Evolutionary conservation across 306 rosid species (phyloP).

Genomic region (Delonix regia): DNA sequence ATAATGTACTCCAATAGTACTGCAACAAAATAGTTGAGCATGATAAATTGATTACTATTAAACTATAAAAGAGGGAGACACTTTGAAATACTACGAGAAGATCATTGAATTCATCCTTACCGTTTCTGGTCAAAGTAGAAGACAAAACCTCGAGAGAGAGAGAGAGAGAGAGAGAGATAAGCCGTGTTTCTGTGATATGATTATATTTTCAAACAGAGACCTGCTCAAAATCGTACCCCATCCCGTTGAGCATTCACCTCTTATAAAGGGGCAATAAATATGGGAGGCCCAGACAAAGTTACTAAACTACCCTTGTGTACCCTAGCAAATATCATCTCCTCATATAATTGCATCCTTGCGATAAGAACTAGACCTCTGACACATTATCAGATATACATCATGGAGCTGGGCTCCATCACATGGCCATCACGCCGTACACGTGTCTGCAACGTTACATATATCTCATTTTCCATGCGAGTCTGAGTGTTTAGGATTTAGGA

Average conservation of each 20-base stretch:
- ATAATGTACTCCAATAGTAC: constrained; percentile 6
- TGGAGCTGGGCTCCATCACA: constrained; percentile 39
- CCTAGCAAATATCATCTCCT: neutral
- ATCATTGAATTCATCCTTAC: constrained; percentile 15
- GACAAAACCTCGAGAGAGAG: constrained; percentile 28
- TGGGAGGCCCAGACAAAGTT: neutral
- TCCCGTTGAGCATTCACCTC: constrained; percentile 36
- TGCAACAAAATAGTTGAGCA: neutral
- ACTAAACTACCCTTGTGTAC: constrained; percentile 53
- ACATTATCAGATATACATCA: neutral
- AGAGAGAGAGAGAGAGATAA: neutral
- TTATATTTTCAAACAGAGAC: neutral
- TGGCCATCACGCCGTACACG: constrained; percentile 57
- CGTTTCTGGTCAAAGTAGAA: neutral
- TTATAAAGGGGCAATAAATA: constrained; percentile 51
- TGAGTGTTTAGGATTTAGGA: neutral
- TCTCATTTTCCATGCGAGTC: neutral
- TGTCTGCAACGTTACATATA: constrained; percentile 27
- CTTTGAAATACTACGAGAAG: neutral
- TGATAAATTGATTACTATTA: neutral
- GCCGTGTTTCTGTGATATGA: constrained; percentile 13
- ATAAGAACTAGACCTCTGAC: constrained; percentile 14
- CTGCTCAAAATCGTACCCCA: constrained; percentile 41
- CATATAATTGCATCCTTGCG: constrained; percentile 14
- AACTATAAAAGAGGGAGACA: neutral